Evolutionary conservation across 2,329 filamentous ascomycete genomes (phyloP), one percentile per base, ranked within the genome.

Genomic region (Cercospora sojina): DNA sequence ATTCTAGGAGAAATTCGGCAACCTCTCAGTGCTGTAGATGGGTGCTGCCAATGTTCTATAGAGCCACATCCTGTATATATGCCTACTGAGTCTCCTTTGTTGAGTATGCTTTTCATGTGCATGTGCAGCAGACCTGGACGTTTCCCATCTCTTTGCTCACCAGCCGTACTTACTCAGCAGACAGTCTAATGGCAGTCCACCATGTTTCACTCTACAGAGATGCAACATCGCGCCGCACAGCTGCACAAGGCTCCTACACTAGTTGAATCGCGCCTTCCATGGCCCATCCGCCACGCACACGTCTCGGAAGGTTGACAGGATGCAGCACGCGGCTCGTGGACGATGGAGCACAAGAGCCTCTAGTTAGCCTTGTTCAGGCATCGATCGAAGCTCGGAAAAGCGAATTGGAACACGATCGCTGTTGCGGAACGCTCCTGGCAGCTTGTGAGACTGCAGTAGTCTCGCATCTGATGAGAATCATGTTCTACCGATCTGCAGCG

Each of bases 1-100:
- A 57, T 56, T 77, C 73, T 77, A 98, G 94, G 95, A 99, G 88
- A 96, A 93, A 88, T 99, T 98, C 83, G 95, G 95, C 85, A 93
- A 98, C 81, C 89, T 98, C 76, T 94, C 95, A 76, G 84, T 96
- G 76, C 86, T 98, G 81, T 99, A 97, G 88, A 87, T 80, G 77
- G 76, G 59, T 64, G 55, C 61, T 67, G 59, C 59, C 57, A 61
- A 62, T 65, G 66, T 71, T 65, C 63, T 65, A 70, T 73, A 71
- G 69, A 70, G 58, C 59, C 67, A 64, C 25, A 41, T 49, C 66
- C 63, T 71, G 69, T 72, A 71, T 69, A 71, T 72, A 72, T 66
- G 66, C 64, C 32, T 68, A 69, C 62, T 64, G 68, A 70, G 64
- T 57, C 61, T 67, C 63, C 59, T 63, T 68, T 70, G 67, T 63